Evolutionary conservation across 495 filamentous ascomycete species (phyloP).

Genomic region (Aspergillus coremiiformis): DNA sequence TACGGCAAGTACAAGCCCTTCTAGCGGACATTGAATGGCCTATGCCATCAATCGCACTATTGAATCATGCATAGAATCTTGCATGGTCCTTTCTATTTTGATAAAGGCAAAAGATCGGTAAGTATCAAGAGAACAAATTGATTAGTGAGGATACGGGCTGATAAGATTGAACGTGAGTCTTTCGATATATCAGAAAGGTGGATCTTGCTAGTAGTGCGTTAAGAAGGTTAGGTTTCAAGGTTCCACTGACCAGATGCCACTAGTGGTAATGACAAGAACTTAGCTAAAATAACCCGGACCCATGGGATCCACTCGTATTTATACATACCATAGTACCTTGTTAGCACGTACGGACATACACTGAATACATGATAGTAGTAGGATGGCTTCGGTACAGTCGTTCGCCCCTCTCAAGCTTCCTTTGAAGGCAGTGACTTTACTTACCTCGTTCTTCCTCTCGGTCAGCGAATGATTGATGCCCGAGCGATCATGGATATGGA

Average conservation of each 20-base stretch:
- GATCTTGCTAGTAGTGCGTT: too few relatives aligned
- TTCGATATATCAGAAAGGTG: neutral
- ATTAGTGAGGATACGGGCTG: neutral
- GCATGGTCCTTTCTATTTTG: constrained; percentile 1
- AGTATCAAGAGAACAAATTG: neutral
- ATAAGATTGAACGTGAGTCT: neutral
- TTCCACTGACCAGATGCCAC: neutral
- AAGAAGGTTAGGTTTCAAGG: too few relatives aligned
- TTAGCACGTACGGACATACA: neutral
- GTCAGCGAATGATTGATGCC: constrained; percentile 10
- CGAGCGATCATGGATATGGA: constrained; percentile 8
- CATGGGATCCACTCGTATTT: constrained; percentile 1
- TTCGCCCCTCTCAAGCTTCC: constrained; percentile 4
- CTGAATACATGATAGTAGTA: too few relatives aligned
- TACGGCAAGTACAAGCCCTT: too few relatives aligned
- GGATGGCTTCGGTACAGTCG: constrained; percentile 1
- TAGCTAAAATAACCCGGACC: neutral
- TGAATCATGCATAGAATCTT: constrained; percentile 11
- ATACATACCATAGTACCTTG: constrained; percentile 1
- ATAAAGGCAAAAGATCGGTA: neutral
- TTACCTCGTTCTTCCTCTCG: constrained; percentile 5
- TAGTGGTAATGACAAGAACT: neutral
- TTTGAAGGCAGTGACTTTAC: constrained; percentile 6
- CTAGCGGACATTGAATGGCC: neutral
- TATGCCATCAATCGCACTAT: constrained; percentile 10